These are phyloP conservation scores for Solanum chacoense DNA, from an alignment of 305 asterid genomes.

Conservation along the genomic window DNA sequence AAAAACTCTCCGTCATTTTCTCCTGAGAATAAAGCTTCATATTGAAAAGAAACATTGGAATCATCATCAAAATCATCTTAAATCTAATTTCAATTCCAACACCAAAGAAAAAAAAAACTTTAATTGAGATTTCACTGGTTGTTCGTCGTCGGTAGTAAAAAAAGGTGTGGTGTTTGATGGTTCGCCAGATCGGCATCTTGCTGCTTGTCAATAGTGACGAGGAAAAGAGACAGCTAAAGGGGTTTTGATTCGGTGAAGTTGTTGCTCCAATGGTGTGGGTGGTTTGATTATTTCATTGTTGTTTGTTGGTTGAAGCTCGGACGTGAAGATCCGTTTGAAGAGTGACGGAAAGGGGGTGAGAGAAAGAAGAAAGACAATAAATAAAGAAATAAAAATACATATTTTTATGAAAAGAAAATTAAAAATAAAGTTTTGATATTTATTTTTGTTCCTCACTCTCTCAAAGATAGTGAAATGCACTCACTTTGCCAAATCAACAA, in stretches of 20 bases:
- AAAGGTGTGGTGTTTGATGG: neutral
- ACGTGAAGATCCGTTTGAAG: neutral
- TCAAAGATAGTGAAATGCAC: neutral
- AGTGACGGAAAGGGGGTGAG: neutral
- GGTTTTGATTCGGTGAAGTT: neutral
- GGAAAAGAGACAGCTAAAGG: neutral
- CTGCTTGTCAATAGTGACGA: neutral
- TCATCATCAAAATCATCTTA: neutral
- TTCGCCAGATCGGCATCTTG: neutral
- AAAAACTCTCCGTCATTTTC: neutral
- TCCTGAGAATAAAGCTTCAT: neutral
- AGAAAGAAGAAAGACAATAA: neutral
- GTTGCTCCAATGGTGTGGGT: neutral
- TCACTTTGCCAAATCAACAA: neutral
- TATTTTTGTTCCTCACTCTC: neutral
- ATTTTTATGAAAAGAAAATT: too few relatives aligned
- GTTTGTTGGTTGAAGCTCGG: neutral
- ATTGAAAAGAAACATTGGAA: neutral
- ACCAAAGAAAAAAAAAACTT: neutral
- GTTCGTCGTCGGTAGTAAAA: neutral
- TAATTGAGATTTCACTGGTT: neutral
- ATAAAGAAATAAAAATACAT: neutral
- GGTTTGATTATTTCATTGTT: neutral
- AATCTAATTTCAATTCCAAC: neutral
- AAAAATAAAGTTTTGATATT: too few relatives aligned